These are phyloP conservation scores for Adansonia rubrostipa DNA, from an alignment of 441 rosid genomes.

Conservation along the genomic window DNA sequence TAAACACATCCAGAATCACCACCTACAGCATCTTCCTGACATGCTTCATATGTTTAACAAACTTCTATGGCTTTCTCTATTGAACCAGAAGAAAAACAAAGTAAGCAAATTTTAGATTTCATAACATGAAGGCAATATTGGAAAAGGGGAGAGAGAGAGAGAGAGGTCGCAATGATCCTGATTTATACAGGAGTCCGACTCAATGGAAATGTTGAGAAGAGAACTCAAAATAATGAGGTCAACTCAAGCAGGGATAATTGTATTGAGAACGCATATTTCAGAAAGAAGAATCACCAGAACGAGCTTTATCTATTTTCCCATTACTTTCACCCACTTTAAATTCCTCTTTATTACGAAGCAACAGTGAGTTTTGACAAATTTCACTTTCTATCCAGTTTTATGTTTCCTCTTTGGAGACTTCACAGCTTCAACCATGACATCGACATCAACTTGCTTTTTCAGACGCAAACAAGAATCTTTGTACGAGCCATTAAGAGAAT, in stretches of 20 bases:
- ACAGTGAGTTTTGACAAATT: not conserved
- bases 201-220: not conserved
- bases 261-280: not conserved
- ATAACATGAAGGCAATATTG: not conserved
- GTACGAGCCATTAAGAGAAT: not conserved
- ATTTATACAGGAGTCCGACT: not conserved
- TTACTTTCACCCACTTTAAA: not conserved
- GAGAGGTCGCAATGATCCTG: not conserved
- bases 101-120: not conserved
- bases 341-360: not conserved
- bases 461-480: not conserved
- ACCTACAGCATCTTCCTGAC: no score
- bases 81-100: constrained; percentile 6
- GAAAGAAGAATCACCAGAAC: constrained; percentile 11
- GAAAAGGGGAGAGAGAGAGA: not conserved
- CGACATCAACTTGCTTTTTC: not conserved
- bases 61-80: not conserved
- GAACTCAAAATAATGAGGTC: not conserved
- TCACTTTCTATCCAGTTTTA: constrained; percentile 3
- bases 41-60: not conserved
- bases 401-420: not conserved
- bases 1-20: no score
- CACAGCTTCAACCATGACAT: not conserved
- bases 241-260: not conserved
- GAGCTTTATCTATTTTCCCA: not conserved